These are phyloP conservation scores for Coemansia sp. DNA, from an alignment of 371 early-diverging fungal genomes.

Conservation along the genomic window DNA sequence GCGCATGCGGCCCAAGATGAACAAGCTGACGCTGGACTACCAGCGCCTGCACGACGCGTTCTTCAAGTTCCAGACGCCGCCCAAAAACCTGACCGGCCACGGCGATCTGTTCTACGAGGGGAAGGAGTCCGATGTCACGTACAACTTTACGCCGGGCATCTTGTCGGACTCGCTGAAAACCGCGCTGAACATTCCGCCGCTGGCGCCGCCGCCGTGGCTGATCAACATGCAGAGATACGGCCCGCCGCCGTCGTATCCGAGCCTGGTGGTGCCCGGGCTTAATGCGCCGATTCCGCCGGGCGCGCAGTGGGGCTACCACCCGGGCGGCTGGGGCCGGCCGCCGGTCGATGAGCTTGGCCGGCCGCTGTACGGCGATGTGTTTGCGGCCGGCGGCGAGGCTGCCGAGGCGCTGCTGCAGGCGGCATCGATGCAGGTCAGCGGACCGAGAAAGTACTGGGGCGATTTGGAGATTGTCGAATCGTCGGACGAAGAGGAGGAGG, in stretches of 20 bases:
- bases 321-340: constrained; percentile 98
- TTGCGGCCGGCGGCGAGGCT: constrained; percentile 62
- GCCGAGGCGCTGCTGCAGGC: not conserved
- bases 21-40: constrained; percentile 93
- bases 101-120: constrained; percentile 98
- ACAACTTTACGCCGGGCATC: constrained; percentile 87
- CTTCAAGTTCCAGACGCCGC: constrained; percentile 91
- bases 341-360: constrained; percentile 95
- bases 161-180: constrained; percentile 82
- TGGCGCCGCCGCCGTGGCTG: constrained; percentile 98
- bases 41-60: constrained; percentile 97
- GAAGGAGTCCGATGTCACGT: constrained; percentile 91
- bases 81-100: constrained; percentile 69
- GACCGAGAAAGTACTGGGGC: constrained; percentile 24
- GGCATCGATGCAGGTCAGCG: not conserved
- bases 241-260: constrained; percentile 95
- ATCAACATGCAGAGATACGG: constrained; percentile 99
- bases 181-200: constrained; percentile 88
- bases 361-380: constrained; percentile 96
- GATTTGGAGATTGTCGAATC: constrained; percentile 56
- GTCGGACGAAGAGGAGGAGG: constrained; percentile 69
- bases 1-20: constrained; percentile 92
- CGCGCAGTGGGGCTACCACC: constrained; percentile 98
- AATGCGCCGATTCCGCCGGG: constrained; percentile 98
- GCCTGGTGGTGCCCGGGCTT: constrained; percentile 91